Evolutionary conservation across 169 alveolate species (phyloP).

Genomic region (Condylostoma magnum): DNA sequence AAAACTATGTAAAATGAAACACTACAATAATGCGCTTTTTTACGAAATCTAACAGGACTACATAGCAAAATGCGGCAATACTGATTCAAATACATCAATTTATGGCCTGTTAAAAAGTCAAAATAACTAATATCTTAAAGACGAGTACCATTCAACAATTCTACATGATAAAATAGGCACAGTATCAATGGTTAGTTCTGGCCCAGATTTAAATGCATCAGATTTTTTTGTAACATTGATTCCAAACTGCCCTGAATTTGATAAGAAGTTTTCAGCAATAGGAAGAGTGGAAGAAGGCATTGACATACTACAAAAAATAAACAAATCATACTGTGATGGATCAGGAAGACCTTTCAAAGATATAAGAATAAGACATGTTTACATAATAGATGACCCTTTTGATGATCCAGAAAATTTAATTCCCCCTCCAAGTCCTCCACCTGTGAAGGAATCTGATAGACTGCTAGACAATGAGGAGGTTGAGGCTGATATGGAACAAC

Average conservation of each 20-base stretch:
- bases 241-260: constrained; percentile 58
- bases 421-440: constrained; percentile 79
- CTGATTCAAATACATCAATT: constrained; percentile 35
- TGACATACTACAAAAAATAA: constrained; percentile 75
- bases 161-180: constrained; percentile 79
- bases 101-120: constrained; percentile 34
- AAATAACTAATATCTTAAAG: constrained; percentile 58
- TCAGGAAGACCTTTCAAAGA: constrained; percentile 81
- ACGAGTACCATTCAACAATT: constrained; percentile 65
- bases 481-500: constrained; percentile 69
- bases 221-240: constrained; percentile 84
- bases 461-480: constrained; percentile 58
- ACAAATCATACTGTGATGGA: constrained; percentile 77
- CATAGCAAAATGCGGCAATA: constrained; percentile 79
- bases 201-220: constrained; percentile 70
- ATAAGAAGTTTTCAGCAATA: constrained; percentile 85
- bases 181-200: constrained; percentile 79
- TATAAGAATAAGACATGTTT: constrained; percentile 86
- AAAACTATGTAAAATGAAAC: constrained; percentile 90
- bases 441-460: constrained; percentile 54
- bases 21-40: constrained; percentile 86
- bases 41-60: constrained; percentile 87
- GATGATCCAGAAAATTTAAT: constrained; percentile 69
- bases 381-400: constrained; percentile 91
- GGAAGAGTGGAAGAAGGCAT: constrained; percentile 89